Evolutionary conservation across 2,329 filamentous ascomycete genomes (phyloP).

Genomic region (Grosmannia clavigera): DNA sequence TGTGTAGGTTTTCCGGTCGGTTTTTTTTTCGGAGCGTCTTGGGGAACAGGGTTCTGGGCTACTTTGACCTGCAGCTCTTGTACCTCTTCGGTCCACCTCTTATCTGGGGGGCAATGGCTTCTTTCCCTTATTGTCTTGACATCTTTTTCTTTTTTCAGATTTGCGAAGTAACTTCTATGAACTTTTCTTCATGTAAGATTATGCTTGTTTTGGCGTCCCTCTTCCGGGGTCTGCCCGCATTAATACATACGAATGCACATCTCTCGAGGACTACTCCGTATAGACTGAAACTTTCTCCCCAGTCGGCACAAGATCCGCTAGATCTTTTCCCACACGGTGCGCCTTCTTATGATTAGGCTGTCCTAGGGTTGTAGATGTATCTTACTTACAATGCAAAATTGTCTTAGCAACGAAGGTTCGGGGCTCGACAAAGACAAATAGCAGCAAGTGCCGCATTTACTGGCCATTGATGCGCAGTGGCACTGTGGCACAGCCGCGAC

Average conservation of each 20-base stretch:
- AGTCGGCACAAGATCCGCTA: no score
- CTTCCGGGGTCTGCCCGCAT: background rate
- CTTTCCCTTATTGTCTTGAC: background rate
- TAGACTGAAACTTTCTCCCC: no score
- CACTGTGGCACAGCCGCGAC: no score
- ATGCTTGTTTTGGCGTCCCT: background rate
- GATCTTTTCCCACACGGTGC: no score
- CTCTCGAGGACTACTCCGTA: background rate
- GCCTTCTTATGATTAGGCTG: no score
- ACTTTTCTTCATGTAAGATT: background rate
- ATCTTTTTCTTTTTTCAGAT: background rate
- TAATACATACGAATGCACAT: background rate
- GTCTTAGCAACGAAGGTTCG: no score
- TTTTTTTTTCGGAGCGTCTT: background rate
- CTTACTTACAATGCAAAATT: no score
- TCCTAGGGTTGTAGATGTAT: no score
- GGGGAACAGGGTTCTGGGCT: background rate
- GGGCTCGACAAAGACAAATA: no score
- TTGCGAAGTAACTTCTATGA: background rate
- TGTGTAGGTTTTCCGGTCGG: constrained; percentile 11
- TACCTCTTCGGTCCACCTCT: background rate
- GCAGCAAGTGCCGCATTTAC: no score
- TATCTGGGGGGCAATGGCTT: background rate
- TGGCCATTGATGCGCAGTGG: no score
- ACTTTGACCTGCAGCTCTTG: background rate